A percentile compares a stretch with the other conserved stretches of the same genome.
These are phyloP conservation scores for Trichoderma koningii DNA, from an alignment of 2,329 filamentous ascomycete genomes.

Conservation along the genomic window DNA sequence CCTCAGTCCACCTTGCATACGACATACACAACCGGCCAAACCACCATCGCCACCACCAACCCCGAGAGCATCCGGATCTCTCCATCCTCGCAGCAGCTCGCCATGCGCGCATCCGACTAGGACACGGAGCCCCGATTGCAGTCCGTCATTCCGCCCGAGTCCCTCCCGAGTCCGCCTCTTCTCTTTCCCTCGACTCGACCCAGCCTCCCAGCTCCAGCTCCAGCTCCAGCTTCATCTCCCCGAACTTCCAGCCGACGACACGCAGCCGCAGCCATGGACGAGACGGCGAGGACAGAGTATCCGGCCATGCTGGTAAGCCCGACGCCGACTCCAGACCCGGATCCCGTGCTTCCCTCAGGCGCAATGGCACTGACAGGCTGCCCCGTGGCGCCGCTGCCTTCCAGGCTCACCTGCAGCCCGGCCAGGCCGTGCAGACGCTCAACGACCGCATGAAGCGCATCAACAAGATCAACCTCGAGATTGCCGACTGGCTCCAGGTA, in stretches of 20 bases:
- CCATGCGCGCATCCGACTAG: slow-evolving; percentile 31
- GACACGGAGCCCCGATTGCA: slow-evolving; percentile 25
- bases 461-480: slow-evolving; percentile 80
- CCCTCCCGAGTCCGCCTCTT: background rate
- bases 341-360: background rate
- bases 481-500: slow-evolving; percentile 97
- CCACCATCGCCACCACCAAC: background rate
- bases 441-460: slow-evolving; percentile 88
- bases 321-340: background rate
- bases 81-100: slow-evolving; percentile 19
- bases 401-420: slow-evolving; percentile 78
- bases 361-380: slow-evolving; percentile 19
- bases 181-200: too few species aligned
- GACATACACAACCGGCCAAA: background rate
- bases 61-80: background rate
- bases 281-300: slow-evolving; percentile 85
- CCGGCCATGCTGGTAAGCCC: slow-evolving; percentile 85
- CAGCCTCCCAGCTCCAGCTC: background rate
- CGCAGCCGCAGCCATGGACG: slow-evolving; percentile 22
- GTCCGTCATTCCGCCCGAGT: slow-evolving; percentile 23
- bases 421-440: slow-evolving; percentile 77
- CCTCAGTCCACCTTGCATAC: too few species aligned
- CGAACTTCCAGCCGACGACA: background rate
- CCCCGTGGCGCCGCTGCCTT: slow-evolving; percentile 15
- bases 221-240: background rate